Evolutionary conservation across 805 yeast species (phyloP), one percentile per base, ranked within the genome.

Genomic region (Candida tibetensis): DNA sequence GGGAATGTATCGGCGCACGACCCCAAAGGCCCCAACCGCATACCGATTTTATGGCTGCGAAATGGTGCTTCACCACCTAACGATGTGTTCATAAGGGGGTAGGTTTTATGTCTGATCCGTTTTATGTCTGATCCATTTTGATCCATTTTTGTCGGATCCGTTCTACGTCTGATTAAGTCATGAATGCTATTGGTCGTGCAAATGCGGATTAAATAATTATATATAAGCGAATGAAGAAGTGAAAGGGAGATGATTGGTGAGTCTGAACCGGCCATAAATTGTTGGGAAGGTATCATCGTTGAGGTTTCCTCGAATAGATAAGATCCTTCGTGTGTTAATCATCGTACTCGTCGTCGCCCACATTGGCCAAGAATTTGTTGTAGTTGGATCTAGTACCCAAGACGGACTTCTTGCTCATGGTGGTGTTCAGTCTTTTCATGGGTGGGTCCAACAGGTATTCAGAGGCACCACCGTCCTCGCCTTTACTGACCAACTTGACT

Each of bases 341-440:
- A 4, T 35, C 38, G 22, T 28, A 31, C 13, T 39, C 49, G 16
- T 32, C 30, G 8, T 41, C 40, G 5, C 26, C 30, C 13, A 38
- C 68, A 40, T 60, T 62, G 28, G 66, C 68, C 39, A 68, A 35
- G 39, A 69, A 68, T 44, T 53, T 60, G 33, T 57, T 49, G 51
- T 69, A 68, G 41, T 64, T 64, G 15, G 59, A 62, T 17, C 69
- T 49, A 2, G 74, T 69, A 3, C 71, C 69, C 34, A 69, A 52
- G 12, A 69, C 64, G 2, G 66, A 58, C 36, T 55, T 51, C 40
- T 62, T 62, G 37, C 69, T 64, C 45, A 45, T 44, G 9, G 53
- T 48, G 10, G 65, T 65, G 32, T 51, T 51, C 52, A 49, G 58
- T 32, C 72, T 50, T 8, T 43, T 43, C 17, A 27, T n/a, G 9